Evolutionary conservation across 495 filamentous ascomycete genomes (phyloP), one percentile per base, ranked within the genome.

Genomic region (Margaritispora aquatica): DNA sequence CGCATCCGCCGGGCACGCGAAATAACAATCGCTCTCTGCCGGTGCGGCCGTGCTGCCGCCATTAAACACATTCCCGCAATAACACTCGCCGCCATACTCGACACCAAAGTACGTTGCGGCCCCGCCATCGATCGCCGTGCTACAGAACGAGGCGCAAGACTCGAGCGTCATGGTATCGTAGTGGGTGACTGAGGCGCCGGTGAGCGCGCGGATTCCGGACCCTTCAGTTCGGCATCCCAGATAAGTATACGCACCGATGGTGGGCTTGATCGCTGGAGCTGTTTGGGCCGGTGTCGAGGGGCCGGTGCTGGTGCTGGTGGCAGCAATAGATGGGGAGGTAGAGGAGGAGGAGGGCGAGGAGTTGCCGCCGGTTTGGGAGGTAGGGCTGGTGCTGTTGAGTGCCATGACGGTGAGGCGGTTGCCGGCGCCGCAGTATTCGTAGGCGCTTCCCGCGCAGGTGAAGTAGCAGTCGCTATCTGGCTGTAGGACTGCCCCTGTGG

Each of bases 81-180:
- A 62, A 68, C 77, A 80, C 58, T 82, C 77, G 26, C 75, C 66
- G 2, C 74, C 74, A 54, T 77, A 82, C 62, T 82, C 80, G 11
- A 76, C 74, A 2, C 73, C 80, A 66, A 69, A 80, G 52, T 75
- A 76, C 20, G 68, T 66, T 49, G 69, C 81, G 1, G 72, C 74
- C 0, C 68, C 70, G 4, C 47, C 20, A 24, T 23, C 26, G 5
- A n/a, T n/a, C 38, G 11, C 7, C 8, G 38, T 3, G 15, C 38
- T n/a, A 69, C 79, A 82, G 58, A 73, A 73, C 4, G 49, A 41
- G 57, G 72, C 72, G 64, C 79, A 82, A 2, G 63, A 65, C 59
- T 80, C 78, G 10, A 80, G 64, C 0, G 77, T 81, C 79, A 81
- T 82, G 9, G 66, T 64, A 54, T 78, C 71, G 59, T 77, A 75